A percentile compares a stretch with the other conserved stretches of the same genome.
Evolutionary conservation across 2,329 filamentous ascomycete genomes (phyloP).

Genomic region (Aspergillus tubingensis): DNA sequence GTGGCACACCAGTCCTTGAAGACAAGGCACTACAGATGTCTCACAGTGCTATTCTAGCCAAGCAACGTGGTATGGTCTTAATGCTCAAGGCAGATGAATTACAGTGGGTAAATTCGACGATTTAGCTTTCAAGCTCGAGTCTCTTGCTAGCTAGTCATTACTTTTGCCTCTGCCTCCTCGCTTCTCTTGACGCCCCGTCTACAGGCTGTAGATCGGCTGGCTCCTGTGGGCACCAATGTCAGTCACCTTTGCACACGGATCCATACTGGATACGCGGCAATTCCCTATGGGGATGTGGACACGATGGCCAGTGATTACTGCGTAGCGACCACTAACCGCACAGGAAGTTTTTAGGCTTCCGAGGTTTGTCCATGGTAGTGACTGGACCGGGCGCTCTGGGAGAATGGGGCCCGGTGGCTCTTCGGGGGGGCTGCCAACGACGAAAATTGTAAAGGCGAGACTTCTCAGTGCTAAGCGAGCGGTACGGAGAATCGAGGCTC

Average conservation of each 20-base stretch:
- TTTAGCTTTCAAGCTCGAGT: too few relatives aligned
- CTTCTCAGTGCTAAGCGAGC: neutral
- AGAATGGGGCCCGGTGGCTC: neutral
- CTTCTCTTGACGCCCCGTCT: neutral
- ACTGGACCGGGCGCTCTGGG: slow-evolving; percentile 4
- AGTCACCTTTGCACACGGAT: neutral
- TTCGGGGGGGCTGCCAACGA: neutral
- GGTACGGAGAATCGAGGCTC: neutral
- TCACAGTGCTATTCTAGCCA: neutral
- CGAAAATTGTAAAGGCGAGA: neutral
- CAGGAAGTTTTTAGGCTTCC: neutral
- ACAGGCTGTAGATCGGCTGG: neutral
- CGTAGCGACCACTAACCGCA: neutral
- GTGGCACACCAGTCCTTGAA: neutral
- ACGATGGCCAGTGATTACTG: neutral
- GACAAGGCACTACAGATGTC: neutral
- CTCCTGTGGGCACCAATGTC: neutral
- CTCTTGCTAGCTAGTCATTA: neutral
- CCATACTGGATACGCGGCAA: slow-evolving; percentile 1
- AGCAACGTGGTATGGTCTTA: neutral
- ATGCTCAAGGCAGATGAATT: neutral
- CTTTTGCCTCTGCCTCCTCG: neutral
- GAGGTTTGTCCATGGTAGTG: neutral
- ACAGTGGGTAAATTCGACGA: neutral
- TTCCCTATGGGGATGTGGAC: slow-evolving; percentile 3